These are phyloP conservation scores for Xylaria nigripes DNA, from an alignment of 495 filamentous ascomycete species.

Conservation along the genomic window DNA sequence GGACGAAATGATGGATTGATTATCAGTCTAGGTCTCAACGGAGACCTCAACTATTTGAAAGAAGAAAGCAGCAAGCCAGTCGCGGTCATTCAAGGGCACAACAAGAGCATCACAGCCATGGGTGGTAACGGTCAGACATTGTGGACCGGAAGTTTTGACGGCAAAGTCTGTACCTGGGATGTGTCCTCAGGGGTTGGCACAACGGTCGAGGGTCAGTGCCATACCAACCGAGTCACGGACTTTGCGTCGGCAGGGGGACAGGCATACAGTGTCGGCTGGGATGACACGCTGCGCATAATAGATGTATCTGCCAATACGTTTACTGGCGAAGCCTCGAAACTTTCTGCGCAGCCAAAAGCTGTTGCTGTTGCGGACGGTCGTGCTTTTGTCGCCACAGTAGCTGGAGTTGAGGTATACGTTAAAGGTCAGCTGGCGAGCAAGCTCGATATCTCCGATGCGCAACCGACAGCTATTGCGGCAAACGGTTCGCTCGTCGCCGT, in stretches of 20 bases:
- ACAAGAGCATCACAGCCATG: constrained; percentile 81
- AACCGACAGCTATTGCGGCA: constrained; percentile 63
- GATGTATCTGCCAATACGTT: constrained; percentile 49
- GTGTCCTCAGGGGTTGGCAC: constrained; percentile 55
- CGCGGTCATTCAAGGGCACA: constrained; percentile 79
- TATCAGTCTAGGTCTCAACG: constrained; percentile 78
- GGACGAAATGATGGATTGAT: constrained; percentile 77
- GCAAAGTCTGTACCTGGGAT: constrained; percentile 77
- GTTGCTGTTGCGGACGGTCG: constrained; percentile 34
- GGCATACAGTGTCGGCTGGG: constrained; percentile 86
- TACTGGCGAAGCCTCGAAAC: constrained; percentile 36
- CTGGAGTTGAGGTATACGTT: constrained; percentile 57
- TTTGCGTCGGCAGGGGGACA: constrained; percentile 53
- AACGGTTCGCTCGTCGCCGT: constrained; percentile 60
- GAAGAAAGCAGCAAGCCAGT: constrained; percentile 59
- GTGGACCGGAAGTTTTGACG: constrained; percentile 87
- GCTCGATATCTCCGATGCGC: constrained; percentile 39
- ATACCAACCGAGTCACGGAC: constrained; percentile 75
- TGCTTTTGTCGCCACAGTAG: constrained; percentile 57
- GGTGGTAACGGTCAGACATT: constrained; percentile 50
- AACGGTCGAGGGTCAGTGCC: constrained; percentile 65
- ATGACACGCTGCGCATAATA: constrained; percentile 80
- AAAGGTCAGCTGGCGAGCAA: constrained; percentile 48
- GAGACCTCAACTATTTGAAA: constrained; percentile 82
- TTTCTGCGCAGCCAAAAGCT: constrained; percentile 45